Evolutionary conservation across 2,329 filamentous ascomycete species (phyloP), one percentile per base, ranked within the genome.

Genomic region (Knoxdaviesia proteae): DNA sequence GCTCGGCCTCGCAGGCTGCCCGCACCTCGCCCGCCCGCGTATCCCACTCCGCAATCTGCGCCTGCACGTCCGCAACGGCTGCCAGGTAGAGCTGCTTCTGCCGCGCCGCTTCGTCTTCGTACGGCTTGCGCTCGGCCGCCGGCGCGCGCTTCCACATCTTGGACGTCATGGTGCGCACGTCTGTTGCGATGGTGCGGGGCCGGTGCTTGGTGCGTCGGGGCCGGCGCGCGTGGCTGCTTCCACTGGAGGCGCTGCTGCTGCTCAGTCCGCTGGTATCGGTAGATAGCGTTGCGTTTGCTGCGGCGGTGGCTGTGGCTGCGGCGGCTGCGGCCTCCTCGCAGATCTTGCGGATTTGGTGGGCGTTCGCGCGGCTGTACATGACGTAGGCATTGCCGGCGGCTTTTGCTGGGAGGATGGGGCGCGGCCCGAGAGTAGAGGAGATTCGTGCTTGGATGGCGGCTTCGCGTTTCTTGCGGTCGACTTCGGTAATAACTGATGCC

Each of bases 61-160:
- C 20, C 20, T 29, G 38, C 31, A 6, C 37, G n/a, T 65, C 64
- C 10, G 64, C 65, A 43, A 80, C 54, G 6, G 68, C 68, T 35
- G 66, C 63, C 32, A 64, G 64, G 49, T 86, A 81, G 2, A 60
- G 64, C 45, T 69, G 65, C 55, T 87, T 87, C 49, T 84, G 79
- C 42, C 68, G 68, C 43, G 77, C 68, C 4, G 81, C 82, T 55
- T 78, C 69, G 32, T 84, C 77, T 40, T 87, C 70, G 53, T 82
- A 96, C 1, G 86, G 87, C 54, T 71, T 69, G 53, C 80, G 83
- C 50, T 76, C 70, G 38, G 81, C 80, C 5, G 74, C 66, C 2
- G 68, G 60, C 0, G 82, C 76, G 41, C 82, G 80, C 50, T 80
- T 83, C 90, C 90, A 98, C 77, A 90, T 87, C 54, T 80, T 79